phyloP scores from a whole-genome alignment of 768 basidiomycete species.

The Thelephora ganbajun region DNA sequence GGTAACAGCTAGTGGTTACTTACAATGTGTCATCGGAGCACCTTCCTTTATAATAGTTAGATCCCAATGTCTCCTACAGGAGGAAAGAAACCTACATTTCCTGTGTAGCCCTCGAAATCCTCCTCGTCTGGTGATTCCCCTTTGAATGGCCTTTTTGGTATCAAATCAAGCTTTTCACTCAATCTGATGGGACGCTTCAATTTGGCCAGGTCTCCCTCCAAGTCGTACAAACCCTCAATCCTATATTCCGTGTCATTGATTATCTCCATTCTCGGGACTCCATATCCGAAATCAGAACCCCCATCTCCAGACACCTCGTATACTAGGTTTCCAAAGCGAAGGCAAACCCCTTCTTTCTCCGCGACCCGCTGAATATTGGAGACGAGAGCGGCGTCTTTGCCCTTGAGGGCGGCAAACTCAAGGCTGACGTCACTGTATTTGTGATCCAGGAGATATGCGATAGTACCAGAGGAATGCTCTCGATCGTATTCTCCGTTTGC shows the following conservation, averaged over 20 bases:
- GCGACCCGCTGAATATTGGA: too few relatives aligned
- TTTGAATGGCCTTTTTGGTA: constrained; percentile 7
- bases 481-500: constrained; percentile 9
- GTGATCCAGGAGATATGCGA: constrained; percentile 22
- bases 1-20: too few relatives aligned
- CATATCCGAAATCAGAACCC: constrained; percentile 1
- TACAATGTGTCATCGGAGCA: too few relatives aligned
- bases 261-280: constrained; percentile 8
- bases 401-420: constrained; percentile 20
- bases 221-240: constrained; percentile 9
- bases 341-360: too few relatives aligned
- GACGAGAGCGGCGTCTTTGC: constrained; percentile 18
- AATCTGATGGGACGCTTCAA: not conserved
- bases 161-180: constrained; percentile 8
- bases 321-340: too few relatives aligned
- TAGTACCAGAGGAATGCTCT: not conserved
- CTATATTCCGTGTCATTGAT: constrained; percentile 4
- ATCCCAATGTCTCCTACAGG: too few relatives aligned
- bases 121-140: constrained; percentile 11
- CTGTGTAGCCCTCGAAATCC: constrained; percentile 17
- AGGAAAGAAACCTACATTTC: constrained; percentile 12
- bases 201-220: constrained; percentile 7
- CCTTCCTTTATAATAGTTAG: too few relatives aligned
- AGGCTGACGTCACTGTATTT: constrained; percentile 19
- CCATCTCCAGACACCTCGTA: too few relatives aligned